A percentile compares a stretch with the other conserved stretches of the same genome.
Conservation (phyloP, 2,329 filamentous ascomycete species). For the Aspergillus arachidicola region DNA sequence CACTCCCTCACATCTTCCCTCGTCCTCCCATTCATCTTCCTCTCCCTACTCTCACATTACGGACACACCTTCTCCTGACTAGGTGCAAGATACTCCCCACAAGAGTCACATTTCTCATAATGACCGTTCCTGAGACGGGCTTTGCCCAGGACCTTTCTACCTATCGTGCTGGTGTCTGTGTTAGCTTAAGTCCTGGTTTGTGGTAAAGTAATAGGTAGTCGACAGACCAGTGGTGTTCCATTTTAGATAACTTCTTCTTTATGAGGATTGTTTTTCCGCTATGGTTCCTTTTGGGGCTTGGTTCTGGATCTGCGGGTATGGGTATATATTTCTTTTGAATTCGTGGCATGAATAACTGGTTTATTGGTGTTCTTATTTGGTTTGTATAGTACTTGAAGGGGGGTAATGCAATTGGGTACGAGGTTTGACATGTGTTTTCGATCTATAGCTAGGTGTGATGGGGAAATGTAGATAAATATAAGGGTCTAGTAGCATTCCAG, state of each 20-base stretch:
- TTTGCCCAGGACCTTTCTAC: background rate
- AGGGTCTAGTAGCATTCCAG: background rate
- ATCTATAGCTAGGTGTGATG: too few relatives aligned
- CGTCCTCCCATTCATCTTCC: background rate
- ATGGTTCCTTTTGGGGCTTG: background rate
- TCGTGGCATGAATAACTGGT: background rate
- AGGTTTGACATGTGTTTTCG: too few relatives aligned
- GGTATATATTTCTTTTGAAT: background rate
- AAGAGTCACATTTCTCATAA: background rate
- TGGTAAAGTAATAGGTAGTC: too few relatives aligned
- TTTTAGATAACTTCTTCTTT: background rate
- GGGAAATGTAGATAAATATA: background rate
- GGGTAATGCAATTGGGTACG: too few relatives aligned
- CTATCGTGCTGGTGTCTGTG: background rate
- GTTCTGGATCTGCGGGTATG: background rate
- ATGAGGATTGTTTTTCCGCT: background rate
- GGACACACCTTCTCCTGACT: background rate
- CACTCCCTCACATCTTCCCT: background rate
- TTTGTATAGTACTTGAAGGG: background rate
- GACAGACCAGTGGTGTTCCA: background rate
- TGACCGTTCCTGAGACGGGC: background rate
- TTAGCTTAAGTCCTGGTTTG: too few relatives aligned
- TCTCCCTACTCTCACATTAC: background rate
- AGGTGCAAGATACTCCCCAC: background rate
- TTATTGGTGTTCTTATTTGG: background rate